These are phyloP conservation scores for Coniophora puteana DNA, from an alignment of 1,284 basidiomycete species.

Conservation along the genomic window DNA sequence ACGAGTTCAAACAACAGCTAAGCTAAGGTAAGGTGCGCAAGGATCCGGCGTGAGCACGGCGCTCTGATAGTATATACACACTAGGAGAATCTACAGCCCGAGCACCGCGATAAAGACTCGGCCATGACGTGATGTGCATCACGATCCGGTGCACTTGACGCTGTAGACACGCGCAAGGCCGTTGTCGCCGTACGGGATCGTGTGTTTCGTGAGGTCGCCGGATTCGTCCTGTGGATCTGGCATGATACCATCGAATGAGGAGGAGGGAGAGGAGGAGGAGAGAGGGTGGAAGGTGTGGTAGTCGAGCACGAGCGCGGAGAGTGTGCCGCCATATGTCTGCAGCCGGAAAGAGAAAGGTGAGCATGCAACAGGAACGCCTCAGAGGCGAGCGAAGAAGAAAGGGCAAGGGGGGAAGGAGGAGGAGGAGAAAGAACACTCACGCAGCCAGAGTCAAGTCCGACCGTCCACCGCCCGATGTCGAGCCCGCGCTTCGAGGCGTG, in stretches of 20 bases:
- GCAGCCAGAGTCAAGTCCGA: conserved; percentile 83
- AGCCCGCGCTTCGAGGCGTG: conserved; percentile 75
- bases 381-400: no score
- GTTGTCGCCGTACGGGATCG: conserved; percentile 23
- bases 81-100: no score
- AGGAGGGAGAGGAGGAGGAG: neutral
- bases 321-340: conserved; percentile 45
- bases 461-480: conserved; percentile 74
- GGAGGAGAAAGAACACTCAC: conserved; percentile 38
- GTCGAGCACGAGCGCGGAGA: conserved; percentile 59
- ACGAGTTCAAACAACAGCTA: no score
- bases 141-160: conserved; percentile 33
- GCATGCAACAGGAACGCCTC: no score
- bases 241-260: conserved; percentile 5
- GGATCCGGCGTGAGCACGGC: no score
- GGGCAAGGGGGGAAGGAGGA: neutral
- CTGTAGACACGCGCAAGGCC: conserved; percentile 31
- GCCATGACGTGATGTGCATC: no score
- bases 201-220: no score
- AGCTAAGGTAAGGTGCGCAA: no score
- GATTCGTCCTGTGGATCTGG: no score
- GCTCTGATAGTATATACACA: no score
- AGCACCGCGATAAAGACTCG: no score
- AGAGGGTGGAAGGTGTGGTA: conserved; percentile 14
- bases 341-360: no score